Evolutionary conservation across 208 protist species (phyloP), one percentile per base, ranked within the genome.

Genomic region (Endotrypanum monterogeii): DNA sequence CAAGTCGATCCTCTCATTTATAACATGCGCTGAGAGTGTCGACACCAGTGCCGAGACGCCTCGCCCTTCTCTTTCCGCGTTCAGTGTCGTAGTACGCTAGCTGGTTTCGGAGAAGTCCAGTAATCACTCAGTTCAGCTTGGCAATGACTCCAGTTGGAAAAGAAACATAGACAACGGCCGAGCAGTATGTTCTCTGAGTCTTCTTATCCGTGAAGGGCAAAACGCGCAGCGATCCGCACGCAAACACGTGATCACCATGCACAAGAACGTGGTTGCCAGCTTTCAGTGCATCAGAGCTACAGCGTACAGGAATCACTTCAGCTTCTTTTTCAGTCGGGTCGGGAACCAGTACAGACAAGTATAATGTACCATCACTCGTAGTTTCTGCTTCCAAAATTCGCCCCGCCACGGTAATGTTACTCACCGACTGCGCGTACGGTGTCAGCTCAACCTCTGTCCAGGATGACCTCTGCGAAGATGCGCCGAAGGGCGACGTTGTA

Each of bases 361-460:
- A 84, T 44, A 75, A 61, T 18, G 72, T 73, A n/a, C 69, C 76
- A 16, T 83, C 76, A 25, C 65, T 58, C 46, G 67, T 50, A 32
- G 56, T 48, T 50, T 83, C 82, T 7, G 86, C 70, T 46, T 90
- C 88, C 9, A 91, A 41, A 57, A 94, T 78, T 7, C 51, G 75
- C 4, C 83, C 84, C 7, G 80, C 82, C 58, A 92, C 63, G 8
- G 75, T 84, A 32, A 93, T 96, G 79, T 95, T 97, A 63, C 82
- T 94, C 54, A 94, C 77, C 5, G 85, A 80, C 51, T 88, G 78
- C n/a, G 88, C 87, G 80, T 90, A 86, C 69, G 86, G 86, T 16
- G 85, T 80, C 60, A 97, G 55, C 51, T 94, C 85, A 39, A 88
- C 90, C 32, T 95, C 90, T 23, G 76, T 63, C 93, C 93, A 97